Evolutionary conservation across 108 stramenopile species (phyloP), one percentile per base, ranked within the genome.

Genomic region (Nitzschia palea): DNA sequence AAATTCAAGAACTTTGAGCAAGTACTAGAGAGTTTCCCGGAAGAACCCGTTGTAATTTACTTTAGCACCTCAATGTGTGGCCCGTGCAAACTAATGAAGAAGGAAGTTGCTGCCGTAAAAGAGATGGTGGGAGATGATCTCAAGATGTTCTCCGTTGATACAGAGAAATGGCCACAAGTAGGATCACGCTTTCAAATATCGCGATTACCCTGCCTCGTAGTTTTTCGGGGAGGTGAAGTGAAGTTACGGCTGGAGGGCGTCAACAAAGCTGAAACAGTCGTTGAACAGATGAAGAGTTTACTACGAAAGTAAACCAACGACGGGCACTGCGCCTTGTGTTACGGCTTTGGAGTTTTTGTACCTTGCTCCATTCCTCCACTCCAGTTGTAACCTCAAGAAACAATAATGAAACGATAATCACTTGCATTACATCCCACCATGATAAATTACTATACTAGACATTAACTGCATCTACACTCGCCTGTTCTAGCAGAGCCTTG

Each of bases 401-500:
- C n/a, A n/a, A n/a, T n/a, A n/a, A n/a, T n/a, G n/a, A n/a, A n/a
- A n/a, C n/a, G n/a, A n/a, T n/a, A n/a, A n/a, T n/a, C n/a, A n/a
- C n/a, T n/a, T n/a, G n/a, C n/a, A n/a, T n/a, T n/a, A n/a, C n/a
- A n/a, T n/a, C n/a, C n/a, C n/a, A n/a, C n/a, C n/a, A n/a, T n/a
- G n/a, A n/a, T n/a, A n/a, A n/a, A n/a, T n/a, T n/a, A n/a, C n/a
- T n/a, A n/a, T n/a, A 50, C 79, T 83, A 99, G 15, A 99, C 95
- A 82, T 97, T 99, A 36, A 99, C 96, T 10, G 81, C 87, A 71
- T 97, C 98, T 8, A 90, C 82, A 70, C 80, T 83, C 65, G 83
- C 82, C 51, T 87, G 79, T 9, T 74, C 68, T 47, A 99, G 68
- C 48, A 94, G 51, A 44, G 68, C 83, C 61, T 81, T 80, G 69